Evolutionary conservation across 2,329 filamentous ascomycete genomes (phyloP), one percentile per base, ranked within the genome.

Genomic region (Fusarium mangiferae): DNA sequence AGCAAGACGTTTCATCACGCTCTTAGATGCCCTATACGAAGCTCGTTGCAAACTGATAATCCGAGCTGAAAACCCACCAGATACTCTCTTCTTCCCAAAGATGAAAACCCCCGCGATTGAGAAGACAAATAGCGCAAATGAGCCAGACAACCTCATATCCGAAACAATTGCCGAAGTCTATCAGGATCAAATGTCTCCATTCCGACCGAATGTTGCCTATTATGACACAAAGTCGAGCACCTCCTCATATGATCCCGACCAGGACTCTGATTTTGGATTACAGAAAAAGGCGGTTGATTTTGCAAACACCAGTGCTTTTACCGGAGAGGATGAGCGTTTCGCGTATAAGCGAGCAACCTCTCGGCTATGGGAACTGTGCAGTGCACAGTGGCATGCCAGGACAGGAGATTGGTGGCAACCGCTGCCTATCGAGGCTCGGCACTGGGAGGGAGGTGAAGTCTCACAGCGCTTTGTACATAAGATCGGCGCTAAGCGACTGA

Each of bases 281-380:
- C 82, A 81, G 73, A 76, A 77, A 45, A 78, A 74, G n/a, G 60
- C 45, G 14, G 81, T 88, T n/a, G 88, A 96, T 78, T 96, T 96
- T 78, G 88, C 86, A 56, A 90, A 91, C 72, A 88, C 91, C 1
- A 84, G 87, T 17, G 90, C 89, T 0, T 93, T 96, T 77, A 95
- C 92, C 0, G 94, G 94, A 18, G 92, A 95, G 79, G 94, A 96
- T 80, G 93, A 96, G 81, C 86, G 90, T 18, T 96, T 96, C 79
- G 93, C 93, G 0, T 95, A 94, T 76, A 94, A 94, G 81, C 87
- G 94, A 30, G 94, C 93, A 5, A 87, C 90, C 48, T 94, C 91
- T 73, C 85, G 94, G n/a, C 83, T 96, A 7, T 96, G 93, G 93
- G 93, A 96, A 82, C 90, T 96, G 79, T 96, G 93, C 80, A 90